phyloP scores from a whole-genome alignment of 2,329 filamentous ascomycete genomes.

The Fusarium incarnatum region DNA sequence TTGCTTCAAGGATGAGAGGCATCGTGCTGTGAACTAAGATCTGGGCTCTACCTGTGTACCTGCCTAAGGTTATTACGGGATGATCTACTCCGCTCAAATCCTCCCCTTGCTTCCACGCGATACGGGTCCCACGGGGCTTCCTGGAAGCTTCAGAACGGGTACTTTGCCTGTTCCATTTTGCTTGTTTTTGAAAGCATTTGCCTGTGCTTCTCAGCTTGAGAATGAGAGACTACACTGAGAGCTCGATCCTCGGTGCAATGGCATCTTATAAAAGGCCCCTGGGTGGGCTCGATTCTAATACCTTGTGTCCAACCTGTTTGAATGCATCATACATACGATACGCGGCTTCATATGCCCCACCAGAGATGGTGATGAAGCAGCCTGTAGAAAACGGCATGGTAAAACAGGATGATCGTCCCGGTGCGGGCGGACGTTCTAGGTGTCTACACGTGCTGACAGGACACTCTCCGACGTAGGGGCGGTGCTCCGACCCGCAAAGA shows the following conservation, averaged over 20 bases:
- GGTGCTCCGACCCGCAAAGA: conserved; percentile 10
- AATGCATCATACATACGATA: conserved; percentile 33
- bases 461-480: conserved; percentile 19
- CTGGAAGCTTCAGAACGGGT: conserved; percentile 6
- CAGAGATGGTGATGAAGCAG: conserved; percentile 19
- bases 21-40: conserved; percentile 6
- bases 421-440: conserved; percentile 20
- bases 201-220: not conserved
- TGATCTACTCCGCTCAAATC: conserved; percentile 36
- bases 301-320: conserved; percentile 26
- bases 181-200: not conserved
- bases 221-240: not conserved
- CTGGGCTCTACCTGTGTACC: conserved; percentile 20
- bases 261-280: not conserved
- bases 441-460: conserved; percentile 33
- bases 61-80: conserved; percentile 23
- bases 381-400: conserved; percentile 32
- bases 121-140: conserved; percentile 32
- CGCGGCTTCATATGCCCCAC: conserved; percentile 21
- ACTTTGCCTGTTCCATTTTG: conserved; percentile 4
- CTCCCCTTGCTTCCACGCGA: conserved; percentile 43
- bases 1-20: conserved; percentile 8
- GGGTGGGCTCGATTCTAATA: conserved; percentile 3
- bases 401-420: conserved; percentile 38
- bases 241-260: not conserved